Evolutionary conservation across 2,329 filamentous ascomycete genomes (phyloP), one percentile per base, ranked within the genome.

Genomic region (Aspergillus nomiae): DNA sequence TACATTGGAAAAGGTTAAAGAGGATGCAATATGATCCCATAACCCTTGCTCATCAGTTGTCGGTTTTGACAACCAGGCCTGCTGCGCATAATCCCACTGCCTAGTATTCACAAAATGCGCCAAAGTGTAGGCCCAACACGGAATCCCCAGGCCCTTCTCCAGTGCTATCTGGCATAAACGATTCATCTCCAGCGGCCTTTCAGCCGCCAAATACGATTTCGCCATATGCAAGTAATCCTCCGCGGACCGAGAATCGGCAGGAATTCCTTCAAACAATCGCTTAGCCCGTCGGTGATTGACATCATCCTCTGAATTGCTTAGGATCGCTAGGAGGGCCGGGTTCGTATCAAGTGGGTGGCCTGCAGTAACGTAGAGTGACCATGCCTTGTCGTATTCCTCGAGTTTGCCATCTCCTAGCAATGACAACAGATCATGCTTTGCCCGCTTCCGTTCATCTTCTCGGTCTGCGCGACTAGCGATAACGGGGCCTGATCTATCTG

Each of bases 201-300:
- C 71, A n/a, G 67, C 71, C 30, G 64, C 53, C 19, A 85, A 65
- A 63, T 82, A 78, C 26, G 84, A 79, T 50, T 75, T 74, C 26
- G 83, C 77, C 30, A 81, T 77, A 46, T 76, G 70, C 58, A 77
- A 70, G 69, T 85, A 87, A 58, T 83, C 79, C 5, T 75, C 73
- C 9, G 74, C 67, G 2, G 74, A 77, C 30, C 82, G 80, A 43
- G 76, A 60, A 10, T 75, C 59, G 1, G 63, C 28, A 4, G 76
- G 69, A 30, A 85, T 77, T 4, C 66, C 62, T 34, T 80, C 70
- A 67, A 87, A 87, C 10, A 87, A 63, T n/a, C 75, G 65, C 56
- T 81, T 74, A 21, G 78, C 74, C 54, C 82, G 79, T 61, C 77
- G 76, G 16, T 78, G 73, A 69, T 85, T 78, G 28, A 76, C 56